phyloP scores from a whole-genome alignment of 2,329 filamentous ascomycete genomes.

The Zasmidium citrigriseum region DNA sequence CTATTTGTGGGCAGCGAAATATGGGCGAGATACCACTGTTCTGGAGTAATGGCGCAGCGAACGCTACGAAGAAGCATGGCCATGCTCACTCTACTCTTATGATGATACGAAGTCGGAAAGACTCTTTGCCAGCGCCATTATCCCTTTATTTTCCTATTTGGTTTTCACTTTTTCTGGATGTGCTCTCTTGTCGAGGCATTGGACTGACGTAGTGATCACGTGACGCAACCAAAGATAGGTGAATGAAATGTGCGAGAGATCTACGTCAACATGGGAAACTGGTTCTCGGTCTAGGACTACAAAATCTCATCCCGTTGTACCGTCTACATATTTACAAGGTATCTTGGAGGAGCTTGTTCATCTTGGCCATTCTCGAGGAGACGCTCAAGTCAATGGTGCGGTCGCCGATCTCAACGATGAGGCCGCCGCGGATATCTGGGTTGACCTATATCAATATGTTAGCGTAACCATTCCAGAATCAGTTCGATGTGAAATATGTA shows the following conservation, averaged over 20 bases:
- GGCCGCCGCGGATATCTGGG: constrained; percentile 88
- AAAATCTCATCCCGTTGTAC: constrained; percentile 11
- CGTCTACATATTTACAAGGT: constrained; percentile 73
- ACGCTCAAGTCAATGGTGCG: constrained; percentile 97
- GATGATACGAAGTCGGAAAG: too few species aligned
- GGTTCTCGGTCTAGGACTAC: constrained; percentile 14
- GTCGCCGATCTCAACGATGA: constrained; percentile 95
- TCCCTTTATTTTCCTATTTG: too few species aligned
- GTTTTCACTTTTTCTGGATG: too few species aligned
- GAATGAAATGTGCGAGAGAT: background rate
- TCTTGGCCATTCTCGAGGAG: constrained; percentile 89
- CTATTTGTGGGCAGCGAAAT: background rate
- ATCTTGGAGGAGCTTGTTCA: constrained; percentile 99
- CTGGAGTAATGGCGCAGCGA: background rate
- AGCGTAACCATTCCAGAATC: background rate
- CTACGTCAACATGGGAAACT: background rate
- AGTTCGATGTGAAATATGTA: background rate
- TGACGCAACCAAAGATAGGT: background rate
- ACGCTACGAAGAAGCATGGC: background rate
- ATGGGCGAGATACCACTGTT: background rate
- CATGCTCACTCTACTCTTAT: background rate
- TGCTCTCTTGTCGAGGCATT: too few species aligned
- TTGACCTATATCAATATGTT: constrained; percentile 67
- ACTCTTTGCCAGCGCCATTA: too few species aligned
- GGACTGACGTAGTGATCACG: too few species aligned